A percentile compares a stretch with the other conserved stretches of the same genome.
These are phyloP conservation scores for Wilcoxina mikolae DNA, from an alignment of 495 filamentous ascomycete genomes.

Conservation along the genomic window DNA sequence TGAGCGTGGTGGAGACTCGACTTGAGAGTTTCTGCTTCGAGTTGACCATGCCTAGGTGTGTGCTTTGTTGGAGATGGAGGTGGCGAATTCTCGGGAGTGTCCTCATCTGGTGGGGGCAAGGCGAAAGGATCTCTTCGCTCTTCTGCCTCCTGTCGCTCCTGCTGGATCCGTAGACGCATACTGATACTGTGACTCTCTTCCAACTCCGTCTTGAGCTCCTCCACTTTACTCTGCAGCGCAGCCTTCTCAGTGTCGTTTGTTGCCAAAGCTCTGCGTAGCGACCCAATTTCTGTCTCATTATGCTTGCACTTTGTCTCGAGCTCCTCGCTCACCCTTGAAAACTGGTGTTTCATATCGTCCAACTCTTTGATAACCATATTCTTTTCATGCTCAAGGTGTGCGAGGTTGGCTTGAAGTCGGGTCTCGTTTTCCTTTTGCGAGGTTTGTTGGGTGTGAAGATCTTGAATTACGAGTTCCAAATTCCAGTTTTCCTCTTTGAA, in stretches of 20 bases:
- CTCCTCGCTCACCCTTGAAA: slow-evolving; percentile 68
- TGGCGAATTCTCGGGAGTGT: slow-evolving; percentile 77
- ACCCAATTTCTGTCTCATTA: slow-evolving; percentile 72
- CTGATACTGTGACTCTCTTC: slow-evolving; percentile 23
- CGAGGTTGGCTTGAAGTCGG: slow-evolving; percentile 57
- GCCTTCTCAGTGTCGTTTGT: slow-evolving; percentile 59
- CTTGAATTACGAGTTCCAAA: slow-evolving; percentile 76
- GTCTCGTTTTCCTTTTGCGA: slow-evolving; percentile 66
- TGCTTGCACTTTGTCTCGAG: slow-evolving; percentile 59
- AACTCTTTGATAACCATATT: slow-evolving; percentile 60
- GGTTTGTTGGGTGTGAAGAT: slow-evolving; percentile 51
- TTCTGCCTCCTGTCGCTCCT: slow-evolving; percentile 39
- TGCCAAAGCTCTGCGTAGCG: slow-evolving; percentile 57
- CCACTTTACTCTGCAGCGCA: slow-evolving; percentile 61
- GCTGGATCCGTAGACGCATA: slow-evolving; percentile 46
- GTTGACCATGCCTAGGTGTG: slow-evolving; percentile 71
- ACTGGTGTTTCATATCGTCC: slow-evolving; percentile 67
- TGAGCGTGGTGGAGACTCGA: slow-evolving; percentile 89
- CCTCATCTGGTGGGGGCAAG: slow-evolving; percentile 37
- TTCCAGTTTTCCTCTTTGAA: slow-evolving; percentile 99
- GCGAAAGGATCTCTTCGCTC: slow-evolving; percentile 44
- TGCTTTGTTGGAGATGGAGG: slow-evolving; percentile 80
- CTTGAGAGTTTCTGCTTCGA: slow-evolving; percentile 88
- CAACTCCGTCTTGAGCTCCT: slow-evolving; percentile 82
- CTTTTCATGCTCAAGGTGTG: slow-evolving; percentile 57